Conservation (phyloP, 768 basidiomycete genomes). For the Russula griseocarnosa region DNA sequence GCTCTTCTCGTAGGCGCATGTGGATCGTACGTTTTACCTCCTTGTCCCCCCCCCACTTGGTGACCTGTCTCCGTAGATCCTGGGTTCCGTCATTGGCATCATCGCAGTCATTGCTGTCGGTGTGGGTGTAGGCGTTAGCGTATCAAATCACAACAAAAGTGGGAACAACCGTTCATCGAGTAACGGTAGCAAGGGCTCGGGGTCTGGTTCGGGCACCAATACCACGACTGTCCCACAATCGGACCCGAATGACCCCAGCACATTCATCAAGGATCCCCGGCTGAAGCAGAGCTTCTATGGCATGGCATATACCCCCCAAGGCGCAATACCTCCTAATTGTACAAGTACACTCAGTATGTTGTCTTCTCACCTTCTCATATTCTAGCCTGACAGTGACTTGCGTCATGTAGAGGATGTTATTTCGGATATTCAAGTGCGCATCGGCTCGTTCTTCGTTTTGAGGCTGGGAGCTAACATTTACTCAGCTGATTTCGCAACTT, state of each 20-base stretch:
- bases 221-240: constrained; percentile 35
- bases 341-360: constrained; percentile 46
- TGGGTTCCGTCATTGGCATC: constrained; percentile 46
- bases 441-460: not conserved
- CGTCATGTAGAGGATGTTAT: constrained; percentile 50
- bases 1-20: constrained; percentile 3
- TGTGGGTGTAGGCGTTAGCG: constrained; percentile 59
- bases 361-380: not conserved
- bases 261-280: constrained; percentile 63
- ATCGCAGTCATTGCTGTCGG: constrained; percentile 53
- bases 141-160: constrained; percentile 39
- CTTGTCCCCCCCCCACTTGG: not conserved
- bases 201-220: constrained; percentile 8
- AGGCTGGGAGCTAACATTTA: not conserved
- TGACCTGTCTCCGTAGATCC: constrained; percentile 41
- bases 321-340: constrained; percentile 68
- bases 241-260: constrained; percentile 67
- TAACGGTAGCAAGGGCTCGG: constrained; percentile 5
- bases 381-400: not conserved
- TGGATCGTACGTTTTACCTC: constrained; percentile 24
- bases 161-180: constrained; percentile 28
- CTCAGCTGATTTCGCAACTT: constrained; percentile 76
- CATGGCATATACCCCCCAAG: constrained; percentile 79
- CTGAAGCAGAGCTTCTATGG: constrained; percentile 79
- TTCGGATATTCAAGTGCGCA: constrained; percentile 62